Conservation (phyloP, 169 alveolate genomes). For the Amoebophrya sp. region DNA sequence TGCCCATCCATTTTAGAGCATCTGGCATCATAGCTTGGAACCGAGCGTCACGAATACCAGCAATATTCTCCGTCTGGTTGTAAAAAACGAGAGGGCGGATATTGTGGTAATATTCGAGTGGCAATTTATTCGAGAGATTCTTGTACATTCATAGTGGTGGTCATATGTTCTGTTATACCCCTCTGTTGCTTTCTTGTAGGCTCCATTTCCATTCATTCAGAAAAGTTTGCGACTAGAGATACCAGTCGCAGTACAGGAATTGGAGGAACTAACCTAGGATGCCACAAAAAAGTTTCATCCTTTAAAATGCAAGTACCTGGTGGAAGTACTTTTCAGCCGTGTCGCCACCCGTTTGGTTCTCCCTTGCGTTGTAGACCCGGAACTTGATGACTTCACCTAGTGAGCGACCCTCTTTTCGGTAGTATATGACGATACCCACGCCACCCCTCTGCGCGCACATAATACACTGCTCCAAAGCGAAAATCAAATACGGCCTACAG, state of each 20-base stretch:
- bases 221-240: too few relatives aligned
- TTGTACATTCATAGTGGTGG: not conserved
- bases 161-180: too few relatives aligned
- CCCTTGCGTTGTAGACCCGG: constrained; percentile 47
- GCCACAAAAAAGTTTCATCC: too few relatives aligned
- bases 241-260: too few relatives aligned
- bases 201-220: too few relatives aligned
- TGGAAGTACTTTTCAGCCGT: not conserved
- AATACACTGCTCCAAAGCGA: constrained; percentile 41
- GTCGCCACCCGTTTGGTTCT: constrained; percentile 47
- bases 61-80: constrained; percentile 49
- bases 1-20: constrained; percentile 48
- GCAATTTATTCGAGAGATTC: not conserved
- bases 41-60: constrained; percentile 49
- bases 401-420: constrained; percentile 42
- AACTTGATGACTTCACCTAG: constrained; percentile 49
- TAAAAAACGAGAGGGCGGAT: constrained; percentile 29
- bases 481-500: constrained; percentile 47
- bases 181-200: too few relatives aligned
- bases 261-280: too few relatives aligned
- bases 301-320: too few relatives aligned
- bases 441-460: constrained; percentile 48
- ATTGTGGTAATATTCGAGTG: not conserved
- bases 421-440: constrained; percentile 47
- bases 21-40: constrained; percentile 50